Conservation (phyloP, 2,329 filamentous ascomycete species). For the Fusarium compactum region DNA sequence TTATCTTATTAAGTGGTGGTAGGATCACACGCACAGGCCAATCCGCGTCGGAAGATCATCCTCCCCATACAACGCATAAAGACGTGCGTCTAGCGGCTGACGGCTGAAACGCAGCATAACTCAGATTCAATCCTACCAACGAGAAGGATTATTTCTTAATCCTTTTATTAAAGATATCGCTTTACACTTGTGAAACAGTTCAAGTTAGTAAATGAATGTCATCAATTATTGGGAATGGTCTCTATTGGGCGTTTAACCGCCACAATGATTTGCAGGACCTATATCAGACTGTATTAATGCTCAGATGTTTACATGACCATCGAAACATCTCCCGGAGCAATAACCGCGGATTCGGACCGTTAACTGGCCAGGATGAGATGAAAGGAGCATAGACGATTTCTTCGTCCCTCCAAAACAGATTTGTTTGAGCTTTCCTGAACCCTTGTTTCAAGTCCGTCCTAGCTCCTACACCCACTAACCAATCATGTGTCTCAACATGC, state of each 20-base stretch:
- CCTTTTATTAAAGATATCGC: background rate
- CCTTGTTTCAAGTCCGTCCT: conserved; percentile 32
- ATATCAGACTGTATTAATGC: background rate
- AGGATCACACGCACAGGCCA: conserved; percentile 9
- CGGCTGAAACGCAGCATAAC: conserved; percentile 12
- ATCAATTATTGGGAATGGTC: rapidly evolving
- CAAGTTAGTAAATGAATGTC: background rate
- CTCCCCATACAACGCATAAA: conserved; percentile 13
- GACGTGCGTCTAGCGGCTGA: conserved; percentile 27
- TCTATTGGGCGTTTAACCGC: conserved; percentile 5
- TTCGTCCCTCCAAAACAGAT: conserved; percentile 7
- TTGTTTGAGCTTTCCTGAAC: conserved; percentile 1
- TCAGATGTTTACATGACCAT: too few relatives aligned
- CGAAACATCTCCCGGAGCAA: background rate
- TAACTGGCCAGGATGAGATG: conserved; percentile 30
- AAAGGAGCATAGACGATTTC: conserved; percentile 34
- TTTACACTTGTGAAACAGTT: conserved; percentile 1
- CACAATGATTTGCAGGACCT: background rate
- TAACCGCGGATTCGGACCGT: conserved; percentile 17
- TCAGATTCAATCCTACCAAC: conserved; percentile 20
- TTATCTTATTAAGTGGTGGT: background rate
- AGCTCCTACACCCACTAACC: conserved; percentile 1
- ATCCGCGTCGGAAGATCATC: background rate
- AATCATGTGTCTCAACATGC: conserved; percentile 19
- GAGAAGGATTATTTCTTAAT: background rate